A percentile compares a stretch with the other conserved stretches of the same genome.
phyloP scores from a whole-genome alignment of 805 yeast genomes.

The Zygosaccharomyces siamensis region DNA sequence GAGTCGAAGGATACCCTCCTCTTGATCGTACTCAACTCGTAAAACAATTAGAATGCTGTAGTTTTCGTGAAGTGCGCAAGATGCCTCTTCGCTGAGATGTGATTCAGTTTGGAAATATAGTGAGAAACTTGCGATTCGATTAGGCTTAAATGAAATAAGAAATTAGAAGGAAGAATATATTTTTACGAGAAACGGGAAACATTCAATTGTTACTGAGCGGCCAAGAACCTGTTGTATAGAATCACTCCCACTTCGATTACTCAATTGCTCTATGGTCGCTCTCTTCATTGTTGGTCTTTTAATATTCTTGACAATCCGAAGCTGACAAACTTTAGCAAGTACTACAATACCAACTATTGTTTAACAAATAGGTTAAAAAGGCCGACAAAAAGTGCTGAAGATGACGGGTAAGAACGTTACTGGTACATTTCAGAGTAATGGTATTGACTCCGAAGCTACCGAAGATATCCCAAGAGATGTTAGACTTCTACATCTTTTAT shows the following conservation, averaged over 20 bases:
- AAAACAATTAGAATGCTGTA: no score
- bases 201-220: no score
- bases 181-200: no score
- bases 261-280: neutral
- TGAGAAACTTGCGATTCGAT: no score
- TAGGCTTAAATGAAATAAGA: no score
- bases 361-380: neutral
- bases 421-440: constrained; percentile 2
- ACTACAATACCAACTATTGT: neutral
- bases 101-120: no score
- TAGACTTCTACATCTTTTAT: constrained; percentile 77
- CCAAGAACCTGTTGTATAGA: no score
- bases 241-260: no score
- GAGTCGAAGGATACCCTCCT: neutral
- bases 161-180: no score
- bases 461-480: constrained; percentile 76
- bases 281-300: neutral
- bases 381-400: neutral
- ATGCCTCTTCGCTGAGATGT: no score
- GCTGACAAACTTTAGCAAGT: neutral
- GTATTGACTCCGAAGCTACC: constrained; percentile 15
- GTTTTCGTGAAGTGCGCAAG: no score
- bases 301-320: neutral
- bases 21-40: no score
- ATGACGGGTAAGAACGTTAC: constrained; percentile 3